Evolutionary conservation across 129 eudicot genomes (phyloP).

Genomic region (Erigeron canadensis): DNA sequence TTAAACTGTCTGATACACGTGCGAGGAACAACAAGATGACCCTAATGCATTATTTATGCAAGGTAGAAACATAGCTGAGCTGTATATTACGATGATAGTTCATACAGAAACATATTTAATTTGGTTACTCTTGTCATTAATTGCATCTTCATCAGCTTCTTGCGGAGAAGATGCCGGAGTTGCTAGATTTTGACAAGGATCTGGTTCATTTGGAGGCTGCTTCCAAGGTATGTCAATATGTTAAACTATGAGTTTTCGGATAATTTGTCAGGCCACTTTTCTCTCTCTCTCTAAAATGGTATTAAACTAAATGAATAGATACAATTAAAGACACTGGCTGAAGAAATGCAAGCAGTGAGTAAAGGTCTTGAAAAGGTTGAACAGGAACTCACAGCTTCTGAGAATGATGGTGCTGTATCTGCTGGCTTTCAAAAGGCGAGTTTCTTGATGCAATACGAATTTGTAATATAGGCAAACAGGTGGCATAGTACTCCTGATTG

Average conservation of each 20-base stretch:
- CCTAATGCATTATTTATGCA: slow-evolving; percentile 94
- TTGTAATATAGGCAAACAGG: neutral
- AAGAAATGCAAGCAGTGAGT: slow-evolving; percentile 99
- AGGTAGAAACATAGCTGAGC: slow-evolving; percentile 44
- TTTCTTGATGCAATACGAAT: neutral
- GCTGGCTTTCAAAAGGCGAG: slow-evolving; percentile 79
- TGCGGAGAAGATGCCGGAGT: slow-evolving; percentile 90
- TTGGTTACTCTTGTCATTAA: slow-evolving; percentile 22
- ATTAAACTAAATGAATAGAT: slow-evolving; percentile 44
- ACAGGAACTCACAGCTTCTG: slow-evolving; percentile 89
- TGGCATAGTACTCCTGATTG: neutral
- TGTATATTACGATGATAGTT: neutral
- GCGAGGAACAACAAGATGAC: slow-evolving; percentile 98
- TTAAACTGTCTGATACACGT: slow-evolving; percentile 92
- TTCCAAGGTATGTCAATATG: slow-evolving; percentile 66
- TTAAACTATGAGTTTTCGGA: slow-evolving; percentile 10
- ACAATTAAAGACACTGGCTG: slow-evolving; percentile 93
- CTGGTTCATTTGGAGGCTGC: slow-evolving; percentile 88
- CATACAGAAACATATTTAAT: slow-evolving; percentile 1
- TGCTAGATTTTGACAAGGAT: slow-evolving; percentile 91
- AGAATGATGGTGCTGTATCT: slow-evolving; percentile 79
- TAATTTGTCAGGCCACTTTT: neutral
- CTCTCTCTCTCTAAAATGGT: slow-evolving; percentile 13
- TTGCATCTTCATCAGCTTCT: slow-evolving; percentile 52
- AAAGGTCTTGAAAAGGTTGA: slow-evolving; percentile 99